A percentile compares a stretch with the other conserved stretches of the same genome.
Conservation (phyloP, 2,329 filamentous ascomycete genomes). For the Colletotrichum theobromicola region DNA sequence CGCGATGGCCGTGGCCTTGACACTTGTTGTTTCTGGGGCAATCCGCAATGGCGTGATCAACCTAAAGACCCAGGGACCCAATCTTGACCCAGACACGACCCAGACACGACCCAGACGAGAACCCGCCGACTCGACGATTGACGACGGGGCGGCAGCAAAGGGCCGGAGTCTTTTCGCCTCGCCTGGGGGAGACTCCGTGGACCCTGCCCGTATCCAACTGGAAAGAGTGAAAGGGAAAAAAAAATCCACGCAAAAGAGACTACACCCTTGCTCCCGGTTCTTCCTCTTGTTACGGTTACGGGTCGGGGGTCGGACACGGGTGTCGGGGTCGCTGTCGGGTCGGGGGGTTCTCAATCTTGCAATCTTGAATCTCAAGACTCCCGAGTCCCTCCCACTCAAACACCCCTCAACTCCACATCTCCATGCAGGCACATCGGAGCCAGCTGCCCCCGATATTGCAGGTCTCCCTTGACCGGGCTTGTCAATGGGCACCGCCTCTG, state of each 20-base stretch:
- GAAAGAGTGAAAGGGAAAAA: neutral
- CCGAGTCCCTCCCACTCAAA: neutral
- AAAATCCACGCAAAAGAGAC: neutral
- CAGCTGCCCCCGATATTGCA: slow-evolving; percentile 17
- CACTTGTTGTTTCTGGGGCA: slow-evolving; percentile 10
- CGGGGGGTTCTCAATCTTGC: slow-evolving; percentile 2
- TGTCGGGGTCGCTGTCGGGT: neutral
- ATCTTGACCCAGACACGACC: neutral
- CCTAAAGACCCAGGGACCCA: neutral
- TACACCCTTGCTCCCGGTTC: slow-evolving; percentile 9
- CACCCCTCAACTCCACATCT: slow-evolving; percentile 14
- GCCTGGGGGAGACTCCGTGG: neutral
- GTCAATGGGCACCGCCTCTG: slow-evolving; percentile 4
- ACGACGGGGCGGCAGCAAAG: neutral
- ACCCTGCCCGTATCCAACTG: neutral
- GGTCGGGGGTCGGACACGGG: neutral
- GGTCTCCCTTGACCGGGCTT: neutral
- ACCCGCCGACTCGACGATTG: neutral
- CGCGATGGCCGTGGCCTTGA: neutral
- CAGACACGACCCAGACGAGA: neutral
- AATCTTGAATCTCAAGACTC: neutral
- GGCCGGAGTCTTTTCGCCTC: neutral
- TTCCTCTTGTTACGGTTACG: slow-evolving; percentile 13
- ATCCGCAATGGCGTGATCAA: slow-evolving; percentile 11
- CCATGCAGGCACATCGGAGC: slow-evolving; percentile 14